Conservation (phyloP, 768 basidiomycete genomes). For the Boletus tylopilopsis region DNA sequence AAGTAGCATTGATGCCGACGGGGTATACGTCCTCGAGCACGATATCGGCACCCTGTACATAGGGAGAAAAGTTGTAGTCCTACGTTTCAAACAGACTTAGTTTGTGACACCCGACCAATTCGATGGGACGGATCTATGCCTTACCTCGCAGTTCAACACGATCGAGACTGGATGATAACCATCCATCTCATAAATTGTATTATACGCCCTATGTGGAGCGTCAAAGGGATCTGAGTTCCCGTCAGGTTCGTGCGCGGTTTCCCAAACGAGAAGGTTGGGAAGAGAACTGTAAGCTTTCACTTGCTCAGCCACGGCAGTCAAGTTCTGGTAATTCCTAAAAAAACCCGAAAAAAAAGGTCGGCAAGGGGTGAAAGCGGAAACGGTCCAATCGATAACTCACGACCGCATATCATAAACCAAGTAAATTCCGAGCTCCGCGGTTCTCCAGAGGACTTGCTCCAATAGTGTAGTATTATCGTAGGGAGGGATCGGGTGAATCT, state of each 20-base stretch:
- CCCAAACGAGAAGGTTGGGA: conserved; percentile 66
- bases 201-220: conserved; percentile 47
- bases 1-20: conserved; percentile 57
- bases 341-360: conserved; percentile 7
- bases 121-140: not conserved
- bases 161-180: conserved; percentile 59
- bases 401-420: conserved; percentile 79
- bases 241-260: conserved; percentile 72
- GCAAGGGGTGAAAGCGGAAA: not conserved
- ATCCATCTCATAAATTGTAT: conserved; percentile 46
- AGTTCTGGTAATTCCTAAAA: conserved; percentile 54
- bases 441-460: conserved; percentile 16
- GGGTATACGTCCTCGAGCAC: conserved; percentile 47
- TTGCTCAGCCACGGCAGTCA: conserved; percentile 55
- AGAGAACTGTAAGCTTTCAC: conserved; percentile 63
- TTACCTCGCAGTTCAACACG: conserved; percentile 45
- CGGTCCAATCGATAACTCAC: conserved; percentile 24
- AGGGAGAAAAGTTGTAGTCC: conserved; percentile 60
- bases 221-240: conserved; percentile 63
- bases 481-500: conserved; percentile 70
- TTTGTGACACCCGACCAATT: not conserved
- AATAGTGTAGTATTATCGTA: conserved; percentile 51
- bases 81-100: conserved; percentile 16
- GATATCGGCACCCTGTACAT: conserved; percentile 63
- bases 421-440: conserved; percentile 38